phyloP scores from a whole-genome alignment of 2,329 filamentous ascomycete genomes.

The Escovopsis sp. region DNA sequence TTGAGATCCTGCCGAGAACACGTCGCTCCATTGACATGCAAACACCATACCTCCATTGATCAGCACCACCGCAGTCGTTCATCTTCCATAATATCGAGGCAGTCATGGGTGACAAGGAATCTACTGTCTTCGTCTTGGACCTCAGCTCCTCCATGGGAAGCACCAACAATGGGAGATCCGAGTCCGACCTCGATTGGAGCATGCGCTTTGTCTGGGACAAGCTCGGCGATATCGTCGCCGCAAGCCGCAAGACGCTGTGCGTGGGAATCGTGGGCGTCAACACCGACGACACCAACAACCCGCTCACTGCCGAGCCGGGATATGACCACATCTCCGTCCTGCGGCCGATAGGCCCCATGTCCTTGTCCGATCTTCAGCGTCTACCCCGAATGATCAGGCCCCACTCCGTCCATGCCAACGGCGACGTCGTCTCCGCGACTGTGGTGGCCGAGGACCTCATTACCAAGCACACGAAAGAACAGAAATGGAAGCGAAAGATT shows the following conservation, averaged over 20 bases:
- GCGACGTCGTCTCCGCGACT: constrained; percentile 79
- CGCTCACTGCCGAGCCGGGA: constrained; percentile 50
- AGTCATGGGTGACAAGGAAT: constrained; percentile 81
- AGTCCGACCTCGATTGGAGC: constrained; percentile 77
- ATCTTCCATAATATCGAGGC: too few relatives aligned
- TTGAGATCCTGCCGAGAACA: not conserved
- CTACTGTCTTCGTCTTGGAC: constrained; percentile 83
- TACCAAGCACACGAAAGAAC: constrained; percentile 57
- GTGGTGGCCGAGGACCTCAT: constrained; percentile 84
- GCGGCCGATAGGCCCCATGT: constrained; percentile 47
- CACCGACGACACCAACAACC: constrained; percentile 62
- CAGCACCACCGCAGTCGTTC: too few relatives aligned
- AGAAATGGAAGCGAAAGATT: constrained; percentile 70
- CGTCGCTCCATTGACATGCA: not conserved
- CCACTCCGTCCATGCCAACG: constrained; percentile 46
- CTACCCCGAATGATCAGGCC: constrained; percentile 51
- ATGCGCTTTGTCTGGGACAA: constrained; percentile 95
- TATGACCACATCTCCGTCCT: constrained; percentile 75
- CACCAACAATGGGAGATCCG: constrained; percentile 51
- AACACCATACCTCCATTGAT: too few relatives aligned
- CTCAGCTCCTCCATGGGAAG: constrained; percentile 73
- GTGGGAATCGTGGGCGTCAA: constrained; percentile 72
- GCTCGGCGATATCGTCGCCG: constrained; percentile 52
- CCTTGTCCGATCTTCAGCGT: constrained; percentile 52
- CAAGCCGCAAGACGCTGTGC: constrained; percentile 52